Evolutionary conservation across 805 yeast species (phyloP).

Genomic region (Blastobotrys chiropterorum): DNA sequence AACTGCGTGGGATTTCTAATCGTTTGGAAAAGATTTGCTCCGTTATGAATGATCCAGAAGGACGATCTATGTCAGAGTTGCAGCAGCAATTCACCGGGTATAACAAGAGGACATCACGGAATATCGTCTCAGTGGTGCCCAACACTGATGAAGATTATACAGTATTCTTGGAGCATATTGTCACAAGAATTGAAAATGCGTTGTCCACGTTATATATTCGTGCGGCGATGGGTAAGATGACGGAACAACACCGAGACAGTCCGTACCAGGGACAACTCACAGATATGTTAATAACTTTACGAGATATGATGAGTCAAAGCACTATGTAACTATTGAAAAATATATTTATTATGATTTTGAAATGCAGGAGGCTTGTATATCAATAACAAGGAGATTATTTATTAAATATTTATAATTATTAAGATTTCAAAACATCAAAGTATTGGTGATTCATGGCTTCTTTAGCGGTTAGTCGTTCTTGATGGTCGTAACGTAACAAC

Average conservation of each 20-base stretch:
- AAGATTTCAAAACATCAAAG: conserved; percentile 20
- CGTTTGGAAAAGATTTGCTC: conserved; percentile 24
- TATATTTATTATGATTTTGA: background rate
- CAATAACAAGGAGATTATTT: background rate
- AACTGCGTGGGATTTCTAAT: conserved; percentile 17
- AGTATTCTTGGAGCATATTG: conserved; percentile 25
- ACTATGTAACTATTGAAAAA: background rate
- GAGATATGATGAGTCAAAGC: background rate
- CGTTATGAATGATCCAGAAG: conserved; percentile 8
- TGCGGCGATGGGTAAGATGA: conserved; percentile 6
- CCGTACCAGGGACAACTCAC: conserved; percentile 2
- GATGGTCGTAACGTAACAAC: conserved; percentile 79
- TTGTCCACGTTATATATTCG: conserved; percentile 25
- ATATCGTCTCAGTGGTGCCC: conserved; percentile 15
- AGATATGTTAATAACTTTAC: conserved; percentile 1
- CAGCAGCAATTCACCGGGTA: conserved; percentile 5
- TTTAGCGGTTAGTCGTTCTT: conserved; percentile 77
- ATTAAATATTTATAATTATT: background rate
- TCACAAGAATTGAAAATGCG: conserved; percentile 31
- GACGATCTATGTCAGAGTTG: conserved; percentile 5
- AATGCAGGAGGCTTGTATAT: background rate
- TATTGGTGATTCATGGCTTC: conserved; percentile 73
- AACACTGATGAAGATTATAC: conserved; percentile 22
- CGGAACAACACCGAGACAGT: background rate
- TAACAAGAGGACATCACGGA: conserved; percentile 13